Evolutionary conservation across 306 rosid genomes (phyloP).

Genomic region (Lathyrus sativus): DNA sequence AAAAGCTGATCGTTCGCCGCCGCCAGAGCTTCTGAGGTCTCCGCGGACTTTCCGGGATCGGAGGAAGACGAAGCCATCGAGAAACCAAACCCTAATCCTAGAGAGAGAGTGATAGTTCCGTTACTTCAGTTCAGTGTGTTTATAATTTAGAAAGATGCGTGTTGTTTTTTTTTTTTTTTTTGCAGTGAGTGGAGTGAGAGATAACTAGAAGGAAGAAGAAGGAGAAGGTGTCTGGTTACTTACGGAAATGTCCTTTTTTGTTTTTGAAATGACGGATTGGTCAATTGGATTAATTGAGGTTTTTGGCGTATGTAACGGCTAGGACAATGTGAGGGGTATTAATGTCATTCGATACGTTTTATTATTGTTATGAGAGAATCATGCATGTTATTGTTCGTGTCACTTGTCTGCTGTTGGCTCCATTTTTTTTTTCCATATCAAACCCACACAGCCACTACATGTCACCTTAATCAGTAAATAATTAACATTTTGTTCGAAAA

Average conservation of each 20-base stretch:
- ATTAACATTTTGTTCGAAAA: no score
- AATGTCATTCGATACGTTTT: conserved; percentile 41
- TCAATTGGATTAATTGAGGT: conserved; percentile 1
- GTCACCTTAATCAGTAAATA: not conserved
- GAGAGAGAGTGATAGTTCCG: conserved; percentile 11
- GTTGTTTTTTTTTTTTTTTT: conserved; percentile 15
- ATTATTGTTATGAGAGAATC: conserved; percentile 32
- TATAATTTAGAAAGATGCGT: conserved; percentile 1
- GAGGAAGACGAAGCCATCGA: conserved; percentile 93
- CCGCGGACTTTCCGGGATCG: conserved; percentile 67
- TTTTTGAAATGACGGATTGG: conserved; percentile 37
- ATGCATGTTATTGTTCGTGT: conserved; percentile 43
- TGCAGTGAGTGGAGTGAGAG: conserved; percentile 36
- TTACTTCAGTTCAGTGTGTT: conserved; percentile 6
- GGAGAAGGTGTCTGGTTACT: not conserved
- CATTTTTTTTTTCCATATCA: not conserved
- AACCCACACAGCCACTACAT: not conserved
- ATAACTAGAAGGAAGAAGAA: conserved; percentile 34
- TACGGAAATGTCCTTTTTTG: conserved; percentile 50
- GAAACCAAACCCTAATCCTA: conserved; percentile 39
- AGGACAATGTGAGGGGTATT: conserved; percentile 57
- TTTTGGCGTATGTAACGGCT: conserved; percentile 77
- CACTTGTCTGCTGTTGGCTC: conserved; percentile 45
- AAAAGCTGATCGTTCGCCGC: conserved; percentile 66
- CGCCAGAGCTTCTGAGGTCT: conserved; percentile 40